These are phyloP conservation scores for Cutaneotrichosporon mucoides DNA, from an alignment of 1,284 basidiomycete species.

Conservation along the genomic window DNA sequence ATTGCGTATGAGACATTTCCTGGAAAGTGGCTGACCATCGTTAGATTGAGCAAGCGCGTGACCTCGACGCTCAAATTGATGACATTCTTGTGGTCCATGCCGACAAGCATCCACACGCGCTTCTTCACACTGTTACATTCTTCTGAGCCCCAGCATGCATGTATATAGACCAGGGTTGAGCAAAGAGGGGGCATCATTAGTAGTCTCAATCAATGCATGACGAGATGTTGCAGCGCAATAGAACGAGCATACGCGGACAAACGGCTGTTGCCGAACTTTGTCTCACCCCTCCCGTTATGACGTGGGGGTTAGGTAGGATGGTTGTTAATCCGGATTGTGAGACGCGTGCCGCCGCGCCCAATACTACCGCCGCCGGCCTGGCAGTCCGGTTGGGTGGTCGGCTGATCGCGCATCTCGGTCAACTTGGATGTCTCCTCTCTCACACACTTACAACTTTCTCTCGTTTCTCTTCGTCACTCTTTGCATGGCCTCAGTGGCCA, in stretches of 20 bases:
- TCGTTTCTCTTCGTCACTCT: neutral
- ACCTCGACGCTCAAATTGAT: conserved; percentile 89
- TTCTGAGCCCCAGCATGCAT: conserved; percentile 54
- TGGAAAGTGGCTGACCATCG: conserved; percentile 1
- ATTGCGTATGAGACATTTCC: too few species aligned
- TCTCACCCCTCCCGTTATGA: too few species aligned
- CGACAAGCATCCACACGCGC: conserved; percentile 82
- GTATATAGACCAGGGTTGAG: neutral
- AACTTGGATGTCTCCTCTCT: neutral
- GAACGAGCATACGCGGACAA: too few species aligned
- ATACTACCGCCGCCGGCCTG: too few species aligned
- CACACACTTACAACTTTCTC: neutral
- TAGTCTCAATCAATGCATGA: too few species aligned
- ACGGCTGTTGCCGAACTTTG: too few species aligned
- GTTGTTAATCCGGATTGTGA: too few species aligned
- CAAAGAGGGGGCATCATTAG: neutral
- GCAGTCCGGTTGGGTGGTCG: too few species aligned
- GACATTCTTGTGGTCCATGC: conserved; percentile 77
- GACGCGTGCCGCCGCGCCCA: too few species aligned
- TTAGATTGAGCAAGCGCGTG: conserved; percentile 78
- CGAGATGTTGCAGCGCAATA: too few species aligned
- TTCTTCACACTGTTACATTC: conserved; percentile 86
- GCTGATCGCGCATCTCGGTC: too few species aligned
- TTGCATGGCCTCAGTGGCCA: neutral
- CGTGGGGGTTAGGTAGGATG: too few species aligned